Base-by-base conservation (phyloP, 2,329 filamentous ascomycete species). In the Pseudogymnoascus sp. region DNA sequence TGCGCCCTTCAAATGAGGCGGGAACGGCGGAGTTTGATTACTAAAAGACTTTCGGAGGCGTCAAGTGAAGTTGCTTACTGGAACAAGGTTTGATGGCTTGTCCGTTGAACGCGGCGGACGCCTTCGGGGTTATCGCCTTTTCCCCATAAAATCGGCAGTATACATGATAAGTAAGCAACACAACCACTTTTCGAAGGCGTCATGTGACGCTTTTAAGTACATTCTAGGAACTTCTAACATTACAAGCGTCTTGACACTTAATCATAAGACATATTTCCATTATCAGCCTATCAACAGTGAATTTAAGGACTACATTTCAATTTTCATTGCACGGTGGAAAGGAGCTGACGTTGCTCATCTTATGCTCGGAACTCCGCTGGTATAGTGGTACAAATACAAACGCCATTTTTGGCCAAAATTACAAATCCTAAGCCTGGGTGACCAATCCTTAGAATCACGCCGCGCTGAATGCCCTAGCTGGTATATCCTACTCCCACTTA, bases 331-430 rank as follows among this genome's bases (percentile, higher is more conserved):
- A 33, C 48, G 10, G 48, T 33, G n/a, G 33, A 55, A 12, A 33
- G 29, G 29, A n/a, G 12, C 29, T 33, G 48, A 33, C n/a, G 29
- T 33, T 55, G 15, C 27, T 55, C 48, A 55, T 55, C 29, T 55
- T 55, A 55, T 33, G 31, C 48, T 55, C 48, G 48, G 48, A 55
- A 33, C 33, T 33, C 48, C 48, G 48, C n/a, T 55, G n/a, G n/a
- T 55, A 55, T 17, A 55, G 48, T 55, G 48, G 48, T 55, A 55
- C 48, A 55, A 55, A n/a, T 51, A 55, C 29, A 55, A 55, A 55
- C 48, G 48, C 48, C 48, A 55, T 55, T 55, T 55, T 55, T 55
- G 48, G 48, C 48, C 48, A n/a, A 55, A 55, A 55, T 55, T 55
- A 55, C 48, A 55, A 55, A 55, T 55, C 48, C 48, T 33, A 33